phyloP scores from a whole-genome alignment of 2,329 filamentous ascomycete genomes.

The Cryphonectria nitschkei region DNA sequence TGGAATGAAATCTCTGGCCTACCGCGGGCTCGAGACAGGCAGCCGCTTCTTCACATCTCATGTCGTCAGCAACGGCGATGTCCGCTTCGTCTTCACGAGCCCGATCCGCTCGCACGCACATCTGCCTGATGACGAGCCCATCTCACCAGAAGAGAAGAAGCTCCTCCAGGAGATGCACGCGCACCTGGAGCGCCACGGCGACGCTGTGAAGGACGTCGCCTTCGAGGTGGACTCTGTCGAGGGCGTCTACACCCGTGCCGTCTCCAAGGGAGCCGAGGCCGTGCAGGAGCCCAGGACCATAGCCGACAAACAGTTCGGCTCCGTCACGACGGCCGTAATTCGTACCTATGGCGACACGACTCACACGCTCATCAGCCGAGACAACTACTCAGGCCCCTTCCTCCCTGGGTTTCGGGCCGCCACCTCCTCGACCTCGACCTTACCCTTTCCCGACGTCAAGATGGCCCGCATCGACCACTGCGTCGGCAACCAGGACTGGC shows the following conservation, averaged over 20 bases:
- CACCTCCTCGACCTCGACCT: conserved; percentile 42
- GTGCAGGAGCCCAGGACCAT: conserved; percentile 62
- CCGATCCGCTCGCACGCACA: conserved; percentile 68
- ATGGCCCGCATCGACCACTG: conserved; percentile 90
- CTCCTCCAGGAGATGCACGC: conserved; percentile 76
- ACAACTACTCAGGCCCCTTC: conserved; percentile 73
- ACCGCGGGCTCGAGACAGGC: conserved; percentile 86
- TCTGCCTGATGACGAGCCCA: conserved; percentile 62
- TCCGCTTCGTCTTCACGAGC: conserved; percentile 84
- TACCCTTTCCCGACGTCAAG: conserved; percentile 63
- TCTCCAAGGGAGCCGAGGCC: conserved; percentile 64
- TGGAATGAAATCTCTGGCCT: conserved; percentile 82
- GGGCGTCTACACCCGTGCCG: conserved; percentile 75
- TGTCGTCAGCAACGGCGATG: conserved; percentile 75
- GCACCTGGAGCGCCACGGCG: conserved; percentile 85
- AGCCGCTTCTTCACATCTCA: conserved; percentile 81
- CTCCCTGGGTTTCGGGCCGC: conserved; percentile 77
- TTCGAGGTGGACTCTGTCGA: conserved; percentile 92
- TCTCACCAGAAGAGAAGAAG: conserved; percentile 64
- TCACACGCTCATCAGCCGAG: conserved; percentile 82
- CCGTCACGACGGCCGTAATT: conserved; percentile 77
- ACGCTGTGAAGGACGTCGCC: conserved; percentile 92
- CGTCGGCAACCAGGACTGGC: conserved; percentile 96
- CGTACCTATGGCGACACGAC: conserved; percentile 94
- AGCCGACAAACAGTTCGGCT: conserved; percentile 64